Evolutionary conservation across 2,329 filamentous ascomycete species (phyloP).

Genomic region (Aphanocladium album): DNA sequence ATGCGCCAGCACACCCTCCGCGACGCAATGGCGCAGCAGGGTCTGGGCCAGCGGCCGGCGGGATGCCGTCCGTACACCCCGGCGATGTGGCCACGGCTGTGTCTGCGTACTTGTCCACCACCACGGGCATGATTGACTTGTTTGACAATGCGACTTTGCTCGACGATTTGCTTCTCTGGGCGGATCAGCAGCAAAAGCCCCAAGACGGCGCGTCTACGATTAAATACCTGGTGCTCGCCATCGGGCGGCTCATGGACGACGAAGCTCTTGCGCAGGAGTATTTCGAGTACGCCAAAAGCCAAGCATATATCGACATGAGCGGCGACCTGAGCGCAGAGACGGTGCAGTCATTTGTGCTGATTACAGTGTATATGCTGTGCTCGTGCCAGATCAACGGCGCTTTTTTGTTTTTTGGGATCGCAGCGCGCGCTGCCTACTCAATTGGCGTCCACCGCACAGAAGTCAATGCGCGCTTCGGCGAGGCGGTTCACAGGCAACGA

Average conservation of each 20-base stretch:
- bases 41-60: not conserved
- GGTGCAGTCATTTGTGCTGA: slow-evolving; percentile 45
- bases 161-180: slow-evolving; percentile 40
- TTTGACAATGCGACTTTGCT: slow-evolving; percentile 38
- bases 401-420: slow-evolving; percentile 50
- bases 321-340: slow-evolving; percentile 44
- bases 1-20: slow-evolving; percentile 26
- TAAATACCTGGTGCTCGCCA: slow-evolving; percentile 46
- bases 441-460: slow-evolving; percentile 50
- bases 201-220: slow-evolving; percentile 37
- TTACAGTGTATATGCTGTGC: slow-evolving; percentile 50
- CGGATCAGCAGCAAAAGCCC: slow-evolving; percentile 25
- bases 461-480: slow-evolving; percentile 47
- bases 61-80: slow-evolving; percentile 24
- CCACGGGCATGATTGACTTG: slow-evolving; percentile 43
- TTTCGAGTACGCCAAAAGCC: slow-evolving; percentile 45
- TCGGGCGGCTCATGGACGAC: slow-evolving; percentile 40
- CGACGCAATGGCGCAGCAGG: not conserved
- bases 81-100: slow-evolving; percentile 27
- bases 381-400: slow-evolving; percentile 52
- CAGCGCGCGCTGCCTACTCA: slow-evolving; percentile 47
- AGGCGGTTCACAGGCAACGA: slow-evolving; percentile 37
- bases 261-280: slow-evolving; percentile 38
- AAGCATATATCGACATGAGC: slow-evolving; percentile 39
- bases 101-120: slow-evolving; percentile 33